Evolutionary conservation across 257 asterid genomes (phyloP).

Genomic region (Solanum sejunctum): DNA sequence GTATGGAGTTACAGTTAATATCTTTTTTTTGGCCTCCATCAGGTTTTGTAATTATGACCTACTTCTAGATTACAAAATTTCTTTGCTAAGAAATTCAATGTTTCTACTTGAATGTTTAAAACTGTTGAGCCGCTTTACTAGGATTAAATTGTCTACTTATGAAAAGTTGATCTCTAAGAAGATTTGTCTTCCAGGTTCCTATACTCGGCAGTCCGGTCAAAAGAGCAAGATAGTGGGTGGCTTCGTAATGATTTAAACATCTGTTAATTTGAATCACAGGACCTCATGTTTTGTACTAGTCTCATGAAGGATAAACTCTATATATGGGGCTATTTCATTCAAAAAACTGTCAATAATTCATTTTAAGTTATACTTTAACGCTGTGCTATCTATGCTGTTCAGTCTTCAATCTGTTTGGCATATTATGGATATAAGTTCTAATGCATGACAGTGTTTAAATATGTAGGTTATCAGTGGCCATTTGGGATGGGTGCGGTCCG

Average conservation of each 20-base stretch:
- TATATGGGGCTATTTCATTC: neutral
- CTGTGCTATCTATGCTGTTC: neutral
- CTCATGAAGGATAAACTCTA: neutral
- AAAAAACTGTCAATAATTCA: neutral
- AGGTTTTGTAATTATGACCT: neutral
- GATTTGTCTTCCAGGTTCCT: neutral
- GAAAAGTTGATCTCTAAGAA: neutral
- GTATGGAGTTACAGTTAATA: neutral
- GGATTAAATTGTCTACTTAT: neutral
- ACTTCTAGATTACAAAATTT: neutral
- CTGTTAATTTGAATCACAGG: neutral
- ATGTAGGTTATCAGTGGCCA: slow-evolving; percentile 94
- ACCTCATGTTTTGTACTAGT: neutral
- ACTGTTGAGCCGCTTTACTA: neutral
- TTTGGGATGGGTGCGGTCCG: slow-evolving; percentile 3
- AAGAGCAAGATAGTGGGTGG: neutral
- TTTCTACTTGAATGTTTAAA: neutral
- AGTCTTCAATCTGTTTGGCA: neutral
- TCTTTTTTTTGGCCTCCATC: neutral
- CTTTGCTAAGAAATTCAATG: neutral
- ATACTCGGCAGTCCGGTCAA: neutral
- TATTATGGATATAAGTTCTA: neutral
- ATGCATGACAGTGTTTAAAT: neutral
- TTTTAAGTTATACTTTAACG: neutral
- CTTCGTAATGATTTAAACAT: neutral